These are phyloP conservation scores for Ophiosphaerella herpotricha DNA, from an alignment of 2,329 filamentous ascomycete species.

Conservation along the genomic window DNA sequence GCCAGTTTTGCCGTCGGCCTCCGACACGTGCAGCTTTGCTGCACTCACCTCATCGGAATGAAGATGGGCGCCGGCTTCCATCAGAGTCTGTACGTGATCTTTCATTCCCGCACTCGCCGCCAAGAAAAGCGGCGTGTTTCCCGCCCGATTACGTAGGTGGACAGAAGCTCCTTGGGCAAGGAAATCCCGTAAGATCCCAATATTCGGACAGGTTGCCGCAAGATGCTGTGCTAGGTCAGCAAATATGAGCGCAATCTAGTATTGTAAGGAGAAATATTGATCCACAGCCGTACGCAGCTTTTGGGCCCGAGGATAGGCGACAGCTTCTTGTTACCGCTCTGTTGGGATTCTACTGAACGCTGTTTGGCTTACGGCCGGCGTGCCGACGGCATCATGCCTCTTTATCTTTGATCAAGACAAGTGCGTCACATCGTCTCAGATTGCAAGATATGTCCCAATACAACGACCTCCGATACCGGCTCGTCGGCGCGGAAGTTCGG, in stretches of 20 bases:
- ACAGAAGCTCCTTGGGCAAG: constrained; percentile 62
- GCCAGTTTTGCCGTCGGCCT: constrained; percentile 37
- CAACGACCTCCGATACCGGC: constrained; percentile 34
- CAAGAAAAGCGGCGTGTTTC: constrained; percentile 63
- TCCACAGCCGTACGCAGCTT: constrained; percentile 27
- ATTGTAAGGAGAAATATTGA: constrained; percentile 27
- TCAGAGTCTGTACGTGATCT: constrained; percentile 60
- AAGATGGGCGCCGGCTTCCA: constrained; percentile 63
- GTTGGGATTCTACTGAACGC: constrained; percentile 9
- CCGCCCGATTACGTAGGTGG: constrained; percentile 62
- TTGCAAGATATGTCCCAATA: constrained; percentile 16
- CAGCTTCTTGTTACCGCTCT: neutral
- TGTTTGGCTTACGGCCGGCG: constrained; percentile 27
- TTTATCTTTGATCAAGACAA: constrained; percentile 35
- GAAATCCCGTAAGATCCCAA: constrained; percentile 61
- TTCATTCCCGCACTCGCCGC: constrained; percentile 61
- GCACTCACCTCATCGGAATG: constrained; percentile 61
- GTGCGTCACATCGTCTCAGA: constrained; percentile 27
- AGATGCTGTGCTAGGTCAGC: constrained; percentile 55
- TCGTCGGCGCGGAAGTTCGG: constrained; percentile 5
- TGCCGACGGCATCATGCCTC: constrained; percentile 33
- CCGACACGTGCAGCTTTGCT: constrained; percentile 52
- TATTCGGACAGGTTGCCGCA: constrained; percentile 60
- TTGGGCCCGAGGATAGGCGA: constrained; percentile 12
- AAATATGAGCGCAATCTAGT: constrained; percentile 32